Evolutionary conservation across 2,329 filamentous ascomycete genomes (phyloP).

Genomic region (Cylindrodendrum hubeiense): DNA sequence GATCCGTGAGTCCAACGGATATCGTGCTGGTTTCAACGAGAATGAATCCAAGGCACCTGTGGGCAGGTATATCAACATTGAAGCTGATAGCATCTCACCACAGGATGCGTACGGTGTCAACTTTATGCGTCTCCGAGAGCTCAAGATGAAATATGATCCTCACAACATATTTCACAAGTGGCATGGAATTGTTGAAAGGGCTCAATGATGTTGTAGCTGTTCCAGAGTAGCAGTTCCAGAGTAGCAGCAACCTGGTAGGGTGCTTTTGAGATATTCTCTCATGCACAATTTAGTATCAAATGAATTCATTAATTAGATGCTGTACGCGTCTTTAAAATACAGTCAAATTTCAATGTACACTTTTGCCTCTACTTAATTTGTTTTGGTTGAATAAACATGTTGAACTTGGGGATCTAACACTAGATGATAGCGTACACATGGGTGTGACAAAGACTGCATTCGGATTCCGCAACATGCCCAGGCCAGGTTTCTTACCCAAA

Average conservation of each 20-base stretch:
- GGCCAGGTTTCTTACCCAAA: background rate
- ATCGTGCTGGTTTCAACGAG: slow-evolving; percentile 29
- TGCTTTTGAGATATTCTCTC: background rate
- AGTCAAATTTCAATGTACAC: background rate
- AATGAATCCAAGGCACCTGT: slow-evolving; percentile 39
- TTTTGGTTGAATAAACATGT: too few species aligned
- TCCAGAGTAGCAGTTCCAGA: too few species aligned
- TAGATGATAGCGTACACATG: too few species aligned
- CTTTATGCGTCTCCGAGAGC: slow-evolving; percentile 41
- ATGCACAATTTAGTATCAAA: background rate
- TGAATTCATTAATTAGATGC: background rate
- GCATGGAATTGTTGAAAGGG: slow-evolving; percentile 34
- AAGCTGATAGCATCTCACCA: slow-evolving; percentile 39
- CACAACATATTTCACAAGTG: slow-evolving; percentile 51
- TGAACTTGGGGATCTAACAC: too few species aligned
- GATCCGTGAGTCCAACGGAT: slow-evolving; percentile 42
- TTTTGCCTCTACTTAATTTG: background rate
- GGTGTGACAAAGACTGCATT: too few species aligned
- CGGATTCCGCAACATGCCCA: background rate
- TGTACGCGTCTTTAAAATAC: background rate
- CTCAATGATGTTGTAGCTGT: background rate
- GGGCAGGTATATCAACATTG: slow-evolving; percentile 48
- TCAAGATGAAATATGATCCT: slow-evolving; percentile 52
- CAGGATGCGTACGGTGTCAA: slow-evolving; percentile 49
- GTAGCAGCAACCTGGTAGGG: too few species aligned